Evolutionary conservation across 1,139 yeast species (phyloP).

Genomic region (Wickerhamomyces sp.): DNA sequence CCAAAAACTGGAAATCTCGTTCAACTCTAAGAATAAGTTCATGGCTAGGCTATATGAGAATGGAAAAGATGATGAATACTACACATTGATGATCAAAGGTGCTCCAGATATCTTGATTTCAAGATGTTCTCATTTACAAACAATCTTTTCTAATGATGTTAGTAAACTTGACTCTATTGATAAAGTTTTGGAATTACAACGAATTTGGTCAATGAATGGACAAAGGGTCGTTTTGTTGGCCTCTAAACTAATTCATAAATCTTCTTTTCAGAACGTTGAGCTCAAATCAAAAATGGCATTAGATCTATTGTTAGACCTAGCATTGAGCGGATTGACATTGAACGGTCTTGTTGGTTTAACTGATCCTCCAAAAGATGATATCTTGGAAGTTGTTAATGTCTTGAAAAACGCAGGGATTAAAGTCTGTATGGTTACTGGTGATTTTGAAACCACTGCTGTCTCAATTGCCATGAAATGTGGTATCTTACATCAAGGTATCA

Average conservation of each 20-base stretch:
- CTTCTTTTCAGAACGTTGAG: slow-evolving; percentile 7
- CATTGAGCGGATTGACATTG: slow-evolving; percentile 18
- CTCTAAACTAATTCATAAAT: slow-evolving; percentile 19
- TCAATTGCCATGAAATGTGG: slow-evolving; percentile 46
- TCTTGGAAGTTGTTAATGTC: slow-evolving; percentile 34
- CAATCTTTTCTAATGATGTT: no score
- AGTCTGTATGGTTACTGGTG: slow-evolving; percentile 51
- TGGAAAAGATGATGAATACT: slow-evolving; percentile 17
- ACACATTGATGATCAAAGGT: slow-evolving; percentile 37
- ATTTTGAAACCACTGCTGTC: slow-evolving; percentile 46
- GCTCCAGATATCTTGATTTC: slow-evolving; percentile 45
- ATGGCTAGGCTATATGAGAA: slow-evolving; percentile 34
- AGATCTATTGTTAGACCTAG: slow-evolving; percentile 10
- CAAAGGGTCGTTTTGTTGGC: slow-evolving; percentile 42
- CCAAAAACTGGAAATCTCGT: slow-evolving; percentile 33
- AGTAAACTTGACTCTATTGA: slow-evolving; percentile 15
- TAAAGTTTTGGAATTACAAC: slow-evolving; percentile 29
- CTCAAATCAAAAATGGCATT: slow-evolving; percentile 9
- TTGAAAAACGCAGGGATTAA: slow-evolving; percentile 46
- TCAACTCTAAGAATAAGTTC: slow-evolving; percentile 44
- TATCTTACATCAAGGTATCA: slow-evolving; percentile 25
- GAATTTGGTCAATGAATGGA: slow-evolving; percentile 37
- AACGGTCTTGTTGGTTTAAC: slow-evolving; percentile 44
- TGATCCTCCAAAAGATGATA: slow-evolving; percentile 46
- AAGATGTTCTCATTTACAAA: slow-evolving; percentile 28